phyloP scores from a whole-genome alignment of 2,329 filamentous ascomycete genomes.

The Stachybotrys echinatus region DNA sequence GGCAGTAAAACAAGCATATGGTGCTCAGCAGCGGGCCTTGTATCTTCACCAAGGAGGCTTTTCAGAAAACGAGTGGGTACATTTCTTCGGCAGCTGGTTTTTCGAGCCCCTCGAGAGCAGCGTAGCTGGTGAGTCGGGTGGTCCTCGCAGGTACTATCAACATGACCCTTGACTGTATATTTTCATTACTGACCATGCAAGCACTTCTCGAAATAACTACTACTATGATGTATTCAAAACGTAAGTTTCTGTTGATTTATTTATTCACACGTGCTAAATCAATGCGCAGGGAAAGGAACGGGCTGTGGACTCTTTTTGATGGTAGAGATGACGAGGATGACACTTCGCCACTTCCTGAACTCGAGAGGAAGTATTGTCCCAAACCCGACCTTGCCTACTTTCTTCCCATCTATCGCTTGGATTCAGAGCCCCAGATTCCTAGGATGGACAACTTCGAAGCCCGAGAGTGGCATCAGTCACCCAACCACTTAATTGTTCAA shows the following conservation, averaged over 20 bases:
- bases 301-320: conserved; percentile 3
- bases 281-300: neutral
- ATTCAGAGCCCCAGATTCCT: neutral
- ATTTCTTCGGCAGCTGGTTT: conserved; percentile 4
- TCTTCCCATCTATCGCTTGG: conserved; percentile 9
- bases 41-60: conserved; percentile 3
- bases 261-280: neutral
- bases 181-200: neutral
- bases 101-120: conserved; percentile 4
- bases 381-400: conserved; percentile 10
- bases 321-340: neutral
- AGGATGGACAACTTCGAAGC: neutral
- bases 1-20: neutral
- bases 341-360: neutral
- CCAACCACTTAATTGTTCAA: neutral
- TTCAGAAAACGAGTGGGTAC: conserved; percentile 1
- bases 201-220: conserved; percentile 9
- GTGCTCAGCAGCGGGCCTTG: neutral
- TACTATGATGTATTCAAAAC: conserved; percentile 9
- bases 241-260: conserved; percentile 2
- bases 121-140: neutral
- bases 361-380: conserved; percentile 4
- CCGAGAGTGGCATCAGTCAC: conserved; percentile 3
- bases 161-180: too few species aligned
- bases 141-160: conserved; percentile 2